A percentile compares a stretch with the other conserved stretches of the same genome.
These are phyloP conservation scores for Irineochytrium annulatum DNA, from an alignment of 192 early-diverging fungal genomes.

Conservation along the genomic window DNA sequence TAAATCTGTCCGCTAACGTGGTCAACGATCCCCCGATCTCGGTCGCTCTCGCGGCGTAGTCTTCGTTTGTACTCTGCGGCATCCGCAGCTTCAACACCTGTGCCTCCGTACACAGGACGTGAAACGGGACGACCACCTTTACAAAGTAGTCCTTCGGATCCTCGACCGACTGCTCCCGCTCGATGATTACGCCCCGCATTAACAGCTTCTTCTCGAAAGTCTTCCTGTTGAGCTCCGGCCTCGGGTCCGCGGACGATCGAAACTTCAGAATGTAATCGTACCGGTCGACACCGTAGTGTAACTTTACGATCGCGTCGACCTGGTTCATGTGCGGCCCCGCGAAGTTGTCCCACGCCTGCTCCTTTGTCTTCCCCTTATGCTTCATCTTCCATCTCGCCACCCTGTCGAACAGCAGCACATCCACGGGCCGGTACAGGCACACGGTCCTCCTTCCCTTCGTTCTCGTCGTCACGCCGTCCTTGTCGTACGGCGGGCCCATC, in stretches of 20 bases:
- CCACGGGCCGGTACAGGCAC: slow-evolving; percentile 3
- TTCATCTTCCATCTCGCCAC: slow-evolving; percentile 20
- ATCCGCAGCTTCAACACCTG: slow-evolving; percentile 25
- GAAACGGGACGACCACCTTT: slow-evolving; percentile 19
- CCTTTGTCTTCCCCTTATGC: background rate
- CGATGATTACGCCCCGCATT: slow-evolving; percentile 17
- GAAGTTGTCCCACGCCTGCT: slow-evolving; percentile 17
- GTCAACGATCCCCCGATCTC: no score
- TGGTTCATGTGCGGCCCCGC: slow-evolving; percentile 1
- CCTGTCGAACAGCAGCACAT: slow-evolving; percentile 14
- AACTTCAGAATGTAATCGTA: slow-evolving; percentile 23
- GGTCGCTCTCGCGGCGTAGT: no score
- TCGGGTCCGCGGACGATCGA: background rate
- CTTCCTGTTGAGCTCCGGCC: background rate
- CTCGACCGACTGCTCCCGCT: slow-evolving; percentile 19
- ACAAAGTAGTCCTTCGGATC: slow-evolving; percentile 15
- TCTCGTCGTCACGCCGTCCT: background rate
- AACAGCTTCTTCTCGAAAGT: slow-evolving; percentile 16
- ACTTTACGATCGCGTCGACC: slow-evolving; percentile 14
- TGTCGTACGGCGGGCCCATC: slow-evolving; percentile 5
- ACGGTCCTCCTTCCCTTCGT: slow-evolving; percentile 17
- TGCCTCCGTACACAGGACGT: slow-evolving; percentile 19
- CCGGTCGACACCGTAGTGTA: slow-evolving; percentile 16
- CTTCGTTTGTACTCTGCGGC: no score
- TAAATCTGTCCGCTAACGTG: no score